Base-by-base conservation (phyloP, 192 early-diverging fungal genomes). In the Entomortierella beljakovae region DNA sequence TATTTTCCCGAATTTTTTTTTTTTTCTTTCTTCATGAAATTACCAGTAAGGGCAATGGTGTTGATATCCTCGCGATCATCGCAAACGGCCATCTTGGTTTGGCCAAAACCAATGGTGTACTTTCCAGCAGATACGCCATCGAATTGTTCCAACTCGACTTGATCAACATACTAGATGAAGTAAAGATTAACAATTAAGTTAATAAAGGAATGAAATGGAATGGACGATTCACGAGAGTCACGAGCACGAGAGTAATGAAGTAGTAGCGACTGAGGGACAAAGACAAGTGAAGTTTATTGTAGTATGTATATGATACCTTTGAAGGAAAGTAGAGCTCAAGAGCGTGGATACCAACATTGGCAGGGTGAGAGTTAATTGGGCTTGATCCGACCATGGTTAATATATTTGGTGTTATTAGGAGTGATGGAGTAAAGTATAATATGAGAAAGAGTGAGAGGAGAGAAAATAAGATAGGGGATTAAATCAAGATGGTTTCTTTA, bases 91-190 rank as follows among this genome's bases (percentile, higher is more conserved):
- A 99, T 99, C 81, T 92, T 92, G 65, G 83, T 88, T 86, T 98
- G 97, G 35, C 98, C 98, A 20, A 99, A 90, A 66, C 98, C 98
- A 71, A 98, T 97, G 61, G 96, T 97, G 87, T 99, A 99, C 88
- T 98, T 99, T 72, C 98, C 98, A 42, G 92, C 82, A 32, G 94
- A 94, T 49, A 95, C 98, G 35, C 93, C 92, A 83, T 99, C 97
- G 84, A 93, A 93, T 83, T 90, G 75, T 83, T 99, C 96, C 80
- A 88, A 74, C 57, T 86, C 86, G 23, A 82, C 64, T 67, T 92
- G 91, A 42, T 87, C 87, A 20, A 91, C 86, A 73, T 67, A 92
- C 87, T 90, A 75, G n/a, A 40, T 46, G 43, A 46, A 15, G 20
- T 11, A 46, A 10, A 40, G 13, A 40, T 9, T 6, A 9, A 40